Percentiles rank a stretch among this genome's conserved stretches.
phyloP scores from a whole-genome alignment of 192 early-diverging fungal genomes.

The Lunasporangiospora selenospora region DNA sequence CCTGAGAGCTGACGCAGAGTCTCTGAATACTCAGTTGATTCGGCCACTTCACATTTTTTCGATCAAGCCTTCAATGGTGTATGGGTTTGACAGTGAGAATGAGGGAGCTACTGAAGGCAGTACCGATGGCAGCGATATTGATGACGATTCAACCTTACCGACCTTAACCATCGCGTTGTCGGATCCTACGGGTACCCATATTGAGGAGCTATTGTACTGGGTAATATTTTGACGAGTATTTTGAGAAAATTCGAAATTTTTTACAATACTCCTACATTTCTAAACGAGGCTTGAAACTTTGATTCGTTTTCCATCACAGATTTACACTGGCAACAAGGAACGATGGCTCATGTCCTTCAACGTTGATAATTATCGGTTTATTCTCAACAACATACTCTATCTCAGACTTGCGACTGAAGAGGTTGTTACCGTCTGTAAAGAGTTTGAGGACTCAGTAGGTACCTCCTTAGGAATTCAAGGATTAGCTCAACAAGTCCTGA shows the following conservation, averaged over 20 bases:
- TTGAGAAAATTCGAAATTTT: no score
- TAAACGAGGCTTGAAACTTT: no score
- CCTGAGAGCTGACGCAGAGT: neutral
- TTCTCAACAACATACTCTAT: constrained; percentile 16
- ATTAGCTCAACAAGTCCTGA: no score
- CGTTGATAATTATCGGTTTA: constrained; percentile 7
- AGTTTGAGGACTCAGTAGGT: no score
- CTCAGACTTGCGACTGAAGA: constrained; percentile 10
- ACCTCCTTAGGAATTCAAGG: no score
- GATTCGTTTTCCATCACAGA: no score
- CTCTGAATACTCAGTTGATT: neutral
- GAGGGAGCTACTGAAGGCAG: neutral
- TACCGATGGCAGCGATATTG: neutral
- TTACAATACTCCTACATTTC: no score
- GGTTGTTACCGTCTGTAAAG: constrained; percentile 10
- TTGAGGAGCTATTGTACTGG: constrained; percentile 19
- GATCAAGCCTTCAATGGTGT: no score
- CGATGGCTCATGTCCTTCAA: constrained; percentile 17
- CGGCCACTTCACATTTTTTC: neutral
- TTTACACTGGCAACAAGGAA: constrained; percentile 14
- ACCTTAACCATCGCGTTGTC: constrained; percentile 4
- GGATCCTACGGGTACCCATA: constrained; percentile 19
- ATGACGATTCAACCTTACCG: neutral
- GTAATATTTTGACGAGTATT: neutral
- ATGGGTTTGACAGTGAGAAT: no score